Evolutionary conservation across 2,329 filamentous ascomycete genomes (phyloP).

Genomic region (Penicillium sp.): DNA sequence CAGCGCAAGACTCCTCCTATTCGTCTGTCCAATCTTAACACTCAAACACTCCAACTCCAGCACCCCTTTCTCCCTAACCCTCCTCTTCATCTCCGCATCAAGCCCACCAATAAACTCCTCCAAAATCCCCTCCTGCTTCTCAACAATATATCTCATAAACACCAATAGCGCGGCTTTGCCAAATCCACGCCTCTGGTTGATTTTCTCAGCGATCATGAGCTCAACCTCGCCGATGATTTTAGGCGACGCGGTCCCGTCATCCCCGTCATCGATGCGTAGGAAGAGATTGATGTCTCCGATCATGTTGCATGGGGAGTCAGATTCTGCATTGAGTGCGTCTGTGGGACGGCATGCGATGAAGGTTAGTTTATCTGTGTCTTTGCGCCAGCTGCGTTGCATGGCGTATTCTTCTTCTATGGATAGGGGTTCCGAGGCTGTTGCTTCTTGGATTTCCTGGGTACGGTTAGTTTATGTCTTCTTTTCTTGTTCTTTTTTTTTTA

Average conservation of each 20-base stretch:
- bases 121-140: constrained; percentile 53
- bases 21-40: constrained; percentile 59
- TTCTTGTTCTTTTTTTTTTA: too few relatives aligned
- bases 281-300: constrained; percentile 79
- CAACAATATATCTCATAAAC: constrained; percentile 65
- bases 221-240: constrained; percentile 67
- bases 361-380: constrained; percentile 78
- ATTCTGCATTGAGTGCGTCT: constrained; percentile 31
- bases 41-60: constrained; percentile 44
- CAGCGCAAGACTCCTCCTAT: constrained; percentile 54
- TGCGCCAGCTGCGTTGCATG: constrained; percentile 86
- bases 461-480: neutral
- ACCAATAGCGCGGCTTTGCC: constrained; percentile 62
- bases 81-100: constrained; percentile 1
- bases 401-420: constrained; percentile 75
- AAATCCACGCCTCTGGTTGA: constrained; percentile 58
- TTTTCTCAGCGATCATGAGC: constrained; percentile 70
- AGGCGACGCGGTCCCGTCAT: constrained; percentile 34
- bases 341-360: constrained; percentile 71
- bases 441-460: constrained; percentile 63
- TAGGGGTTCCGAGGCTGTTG: constrained; percentile 83
- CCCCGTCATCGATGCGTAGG: constrained; percentile 57
- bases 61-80: constrained; percentile 1
- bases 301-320: constrained; percentile 57
- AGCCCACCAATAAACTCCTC: constrained; percentile 47